Evolutionary conservation across 2,329 filamentous ascomycete genomes (phyloP), one percentile per base, ranked within the genome.

Genomic region (Monilinia fructicola): DNA sequence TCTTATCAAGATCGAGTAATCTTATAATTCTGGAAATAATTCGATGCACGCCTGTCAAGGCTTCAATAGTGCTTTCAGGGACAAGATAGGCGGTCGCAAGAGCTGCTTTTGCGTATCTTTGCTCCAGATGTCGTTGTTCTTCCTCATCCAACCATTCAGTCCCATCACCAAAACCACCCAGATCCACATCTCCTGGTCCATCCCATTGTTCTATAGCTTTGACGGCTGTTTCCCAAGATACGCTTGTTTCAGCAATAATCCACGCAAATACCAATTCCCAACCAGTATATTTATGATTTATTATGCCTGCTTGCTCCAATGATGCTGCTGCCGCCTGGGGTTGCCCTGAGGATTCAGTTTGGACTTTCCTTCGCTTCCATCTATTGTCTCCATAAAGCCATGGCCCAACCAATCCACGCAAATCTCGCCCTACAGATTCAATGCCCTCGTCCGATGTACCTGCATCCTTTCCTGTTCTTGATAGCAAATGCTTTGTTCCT

Each of bases 251-350:
- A 3, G 78, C 74, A 18, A 84, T 80, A 50, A 94, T 81, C 90
- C 90, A 93, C 65, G 84, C 80, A 63, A 90, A 85, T 4, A 89
- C 81, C 69, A 85, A 82, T 69, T 91, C 87, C 90, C 90, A 93
- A 10, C 87, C 89, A 53, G 83, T 76, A 77, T 85, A 83, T 66
- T 80, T 76, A 61, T 77, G 66, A n/a, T 70, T 73, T 10, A 74
- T 66, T 9, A 65, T 44, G n/a, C 66, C 46, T 18, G 66, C 68
- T n/a, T 76, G 72, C 54, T 74, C 69, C 40, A 73, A 69, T 16
- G 73, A 65, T 55, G 68, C 42, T 40, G 70, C 58, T 12, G 67
- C 58, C 23, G 70, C 40, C 16, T 42, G 70, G 50, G 67, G 42
- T 35, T 67, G 58, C 35, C 67, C 56, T 21, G 54, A 53, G 10